phyloP scores from a whole-genome alignment of 2,329 filamentous ascomycete species.

The Orbilia quercus region DNA sequence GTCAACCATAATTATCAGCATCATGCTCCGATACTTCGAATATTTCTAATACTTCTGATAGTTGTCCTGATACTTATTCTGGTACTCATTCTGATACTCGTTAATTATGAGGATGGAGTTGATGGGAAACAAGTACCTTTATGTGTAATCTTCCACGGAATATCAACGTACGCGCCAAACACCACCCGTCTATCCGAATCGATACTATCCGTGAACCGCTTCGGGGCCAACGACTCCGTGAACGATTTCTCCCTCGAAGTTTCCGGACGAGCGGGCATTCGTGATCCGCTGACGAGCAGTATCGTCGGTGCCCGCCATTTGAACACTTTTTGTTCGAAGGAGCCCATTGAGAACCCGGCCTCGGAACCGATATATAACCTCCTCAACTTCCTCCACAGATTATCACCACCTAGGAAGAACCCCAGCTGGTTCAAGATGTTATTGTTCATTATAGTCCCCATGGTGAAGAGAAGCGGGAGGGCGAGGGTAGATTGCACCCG shows the following conservation, averaged over 20 bases:
- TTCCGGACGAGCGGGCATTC: slow-evolving; percentile 67
- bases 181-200: slow-evolving; percentile 68
- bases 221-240: slow-evolving; percentile 72
- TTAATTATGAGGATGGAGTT: neutral
- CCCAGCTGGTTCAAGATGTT: slow-evolving; percentile 76
- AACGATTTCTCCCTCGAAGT: slow-evolving; percentile 70
- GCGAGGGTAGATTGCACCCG: slow-evolving; percentile 62
- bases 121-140: slow-evolving; percentile 62
- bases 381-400: slow-evolving; percentile 74
- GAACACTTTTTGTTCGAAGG: slow-evolving; percentile 79
- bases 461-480: slow-evolving; percentile 59
- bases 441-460: slow-evolving; percentile 73
- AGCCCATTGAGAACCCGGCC: slow-evolving; percentile 80
- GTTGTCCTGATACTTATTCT: no score
- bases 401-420: slow-evolving; percentile 75
- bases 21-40: no score
- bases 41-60: no score
- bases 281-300: slow-evolving; percentile 74
- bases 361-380: slow-evolving; percentile 76
- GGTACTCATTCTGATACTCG: no score
- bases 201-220: slow-evolving; percentile 67
- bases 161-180: slow-evolving; percentile 74
- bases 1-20: no score
- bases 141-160: slow-evolving; percentile 76
- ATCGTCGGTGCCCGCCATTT: slow-evolving; percentile 82